These are phyloP conservation scores for Nakazawaea wickerhamii DNA, from an alignment of 805 yeast species.

Conservation along the genomic window DNA sequence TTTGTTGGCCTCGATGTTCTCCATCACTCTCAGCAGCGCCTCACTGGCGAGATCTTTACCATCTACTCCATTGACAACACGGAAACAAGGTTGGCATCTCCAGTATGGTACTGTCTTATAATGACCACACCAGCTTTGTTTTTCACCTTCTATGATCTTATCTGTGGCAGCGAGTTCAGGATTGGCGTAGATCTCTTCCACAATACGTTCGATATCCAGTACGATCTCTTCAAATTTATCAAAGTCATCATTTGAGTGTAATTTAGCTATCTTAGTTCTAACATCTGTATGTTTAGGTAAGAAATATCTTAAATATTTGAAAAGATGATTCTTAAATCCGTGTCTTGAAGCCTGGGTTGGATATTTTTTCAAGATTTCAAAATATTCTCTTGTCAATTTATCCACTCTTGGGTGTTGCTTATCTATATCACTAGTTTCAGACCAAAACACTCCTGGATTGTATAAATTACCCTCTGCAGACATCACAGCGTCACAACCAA, in stretches of 20 bases:
- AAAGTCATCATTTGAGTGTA: conserved; percentile 35
- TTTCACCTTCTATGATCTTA: conserved; percentile 43
- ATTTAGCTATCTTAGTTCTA: conserved; percentile 62
- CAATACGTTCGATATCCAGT: conserved; percentile 59
- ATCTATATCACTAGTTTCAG: conserved; percentile 43
- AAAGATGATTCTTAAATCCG: conserved; percentile 90
- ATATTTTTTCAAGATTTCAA: conserved; percentile 64
- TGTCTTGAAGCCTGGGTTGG: conserved; percentile 69
- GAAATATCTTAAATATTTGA: conserved; percentile 80
- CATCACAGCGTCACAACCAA: conserved; percentile 89
- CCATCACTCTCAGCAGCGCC: conserved; percentile 14
- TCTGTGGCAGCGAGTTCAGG: conserved; percentile 54
- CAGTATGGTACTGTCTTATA: conserved; percentile 86
- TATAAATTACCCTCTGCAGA: conserved; percentile 93
- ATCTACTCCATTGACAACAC: conserved; percentile 77
- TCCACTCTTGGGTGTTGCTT: conserved; percentile 84
- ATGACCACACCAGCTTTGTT: conserved; percentile 70
- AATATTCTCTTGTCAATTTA: conserved; percentile 74
- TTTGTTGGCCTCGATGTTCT: conserved; percentile 3
- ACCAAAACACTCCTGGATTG: conserved; percentile 89
- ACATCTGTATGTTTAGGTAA: conserved; percentile 72
- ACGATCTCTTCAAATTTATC: conserved; percentile 48
- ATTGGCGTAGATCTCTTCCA: conserved; percentile 47
- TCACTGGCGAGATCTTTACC: conserved; percentile 34
- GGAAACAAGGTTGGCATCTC: conserved; percentile 94